Percentiles rank a stretch among this genome's conserved stretches.
phyloP scores from a whole-genome alignment of 148 eudicot species.

The Rhododendron kiyosumense region DNA sequence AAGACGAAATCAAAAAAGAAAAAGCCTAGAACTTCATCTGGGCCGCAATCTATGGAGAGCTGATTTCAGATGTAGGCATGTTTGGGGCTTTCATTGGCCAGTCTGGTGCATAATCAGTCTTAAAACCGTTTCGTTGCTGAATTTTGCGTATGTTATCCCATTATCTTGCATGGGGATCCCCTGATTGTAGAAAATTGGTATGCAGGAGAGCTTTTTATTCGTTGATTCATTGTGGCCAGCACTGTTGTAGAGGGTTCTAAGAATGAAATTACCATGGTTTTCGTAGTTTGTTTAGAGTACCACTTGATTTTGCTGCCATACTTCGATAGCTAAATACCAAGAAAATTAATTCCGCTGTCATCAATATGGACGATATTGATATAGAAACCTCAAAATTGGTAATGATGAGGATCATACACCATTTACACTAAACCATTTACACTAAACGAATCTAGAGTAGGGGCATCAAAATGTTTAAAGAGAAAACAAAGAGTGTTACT shows the following conservation, averaged over 20 bases:
- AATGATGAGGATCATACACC: background rate
- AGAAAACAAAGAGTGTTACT: background rate
- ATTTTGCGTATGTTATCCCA: background rate
- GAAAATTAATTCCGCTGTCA: background rate
- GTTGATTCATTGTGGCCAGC: background rate
- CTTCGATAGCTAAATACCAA: background rate
- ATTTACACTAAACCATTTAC: too few species aligned
- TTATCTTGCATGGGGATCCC: background rate
- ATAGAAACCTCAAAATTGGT: background rate
- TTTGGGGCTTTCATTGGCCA: background rate
- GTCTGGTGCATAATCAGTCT: background rate
- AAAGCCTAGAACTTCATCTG: slow-evolving; percentile 42
- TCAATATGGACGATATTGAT: background rate
- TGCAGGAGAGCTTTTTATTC: background rate
- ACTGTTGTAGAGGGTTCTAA: background rate
- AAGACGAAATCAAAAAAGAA: slow-evolving; percentile 55
- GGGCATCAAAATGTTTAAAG: background rate
- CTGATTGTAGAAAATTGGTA: background rate
- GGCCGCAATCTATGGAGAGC: slow-evolving; percentile 59
- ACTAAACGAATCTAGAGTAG: too few species aligned
- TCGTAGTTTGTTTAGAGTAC: background rate
- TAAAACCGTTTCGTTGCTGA: background rate
- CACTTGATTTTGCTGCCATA: background rate
- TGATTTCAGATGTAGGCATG: slow-evolving; percentile 13
- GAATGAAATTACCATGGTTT: background rate